Conservation (phyloP, 2,329 filamentous ascomycete species). For the Ceratocystis lukuohia region DNA sequence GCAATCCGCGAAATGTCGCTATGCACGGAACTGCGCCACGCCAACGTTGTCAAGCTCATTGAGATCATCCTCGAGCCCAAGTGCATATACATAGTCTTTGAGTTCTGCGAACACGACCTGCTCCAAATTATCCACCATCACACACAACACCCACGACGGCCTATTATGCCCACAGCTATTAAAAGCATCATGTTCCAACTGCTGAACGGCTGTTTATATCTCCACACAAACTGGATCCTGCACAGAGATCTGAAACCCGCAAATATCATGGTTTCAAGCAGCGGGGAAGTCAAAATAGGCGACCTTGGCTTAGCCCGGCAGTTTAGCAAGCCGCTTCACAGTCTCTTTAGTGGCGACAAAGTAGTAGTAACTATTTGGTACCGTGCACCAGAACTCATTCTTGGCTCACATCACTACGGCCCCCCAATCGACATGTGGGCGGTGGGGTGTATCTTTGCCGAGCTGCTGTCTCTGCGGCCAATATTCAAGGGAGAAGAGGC, state of each 20-base stretch:
- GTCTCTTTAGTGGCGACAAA: slow-evolving; percentile 86
- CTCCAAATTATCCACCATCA: slow-evolving; percentile 98
- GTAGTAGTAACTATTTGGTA: slow-evolving; percentile 99
- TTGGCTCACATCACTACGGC: slow-evolving; percentile 91
- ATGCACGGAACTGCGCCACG: slow-evolving; percentile 79
- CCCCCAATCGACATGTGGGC: slow-evolving; percentile 97
- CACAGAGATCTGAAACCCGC: slow-evolving; percentile 95
- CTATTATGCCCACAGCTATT: slow-evolving; percentile 77
- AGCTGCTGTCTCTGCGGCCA: slow-evolving; percentile 74
- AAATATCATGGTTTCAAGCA: slow-evolving; percentile 95
- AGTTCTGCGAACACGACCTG: slow-evolving; percentile 94
- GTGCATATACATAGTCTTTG: slow-evolving; percentile 99
- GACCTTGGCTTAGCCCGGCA: slow-evolving; percentile 84
- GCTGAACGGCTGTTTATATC: slow-evolving; percentile 83
- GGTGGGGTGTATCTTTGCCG: slow-evolving; percentile 93
- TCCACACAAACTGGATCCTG: slow-evolving; percentile 93
- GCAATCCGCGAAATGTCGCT: slow-evolving; percentile 95
- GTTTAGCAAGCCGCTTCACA: slow-evolving; percentile 87
- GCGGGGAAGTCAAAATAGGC: slow-evolving; percentile 83
- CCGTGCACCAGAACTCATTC: slow-evolving; percentile 80
- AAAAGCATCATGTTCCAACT: slow-evolving; percentile 94
- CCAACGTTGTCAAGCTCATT: slow-evolving; percentile 78
- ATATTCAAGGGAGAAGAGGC: slow-evolving; percentile 99
- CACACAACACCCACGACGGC: slow-evolving; percentile 72
- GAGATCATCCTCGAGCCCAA: slow-evolving; percentile 98